Evolutionary conservation across 2,329 filamentous ascomycete species (phyloP).

Genomic region (Paecilomyces niveus): DNA sequence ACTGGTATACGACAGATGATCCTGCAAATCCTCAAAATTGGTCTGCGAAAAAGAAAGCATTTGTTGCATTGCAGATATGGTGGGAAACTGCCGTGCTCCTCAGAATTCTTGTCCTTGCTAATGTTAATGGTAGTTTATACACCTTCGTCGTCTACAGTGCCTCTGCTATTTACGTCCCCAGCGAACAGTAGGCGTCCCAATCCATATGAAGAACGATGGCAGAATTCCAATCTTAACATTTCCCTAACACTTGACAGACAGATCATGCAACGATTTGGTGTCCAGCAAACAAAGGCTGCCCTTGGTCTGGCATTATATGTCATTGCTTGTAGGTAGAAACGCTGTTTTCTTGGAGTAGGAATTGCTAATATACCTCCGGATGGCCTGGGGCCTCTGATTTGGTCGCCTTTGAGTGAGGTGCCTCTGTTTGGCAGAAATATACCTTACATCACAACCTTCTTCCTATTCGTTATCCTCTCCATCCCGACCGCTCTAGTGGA

Average conservation of each 20-base stretch:
- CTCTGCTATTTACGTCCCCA: constrained; percentile 14
- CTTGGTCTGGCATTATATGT: constrained; percentile 26
- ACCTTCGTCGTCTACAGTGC: constrained; percentile 21
- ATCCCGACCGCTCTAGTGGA: constrained; percentile 58
- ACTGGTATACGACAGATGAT: constrained; percentile 25
- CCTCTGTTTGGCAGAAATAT: constrained; percentile 59
- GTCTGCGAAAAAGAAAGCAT: constrained; percentile 12
- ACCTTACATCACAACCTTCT: constrained; percentile 60
- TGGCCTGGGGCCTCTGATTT: constrained; percentile 59
- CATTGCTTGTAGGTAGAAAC: constrained; percentile 9
- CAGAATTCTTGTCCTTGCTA: constrained; percentile 36
- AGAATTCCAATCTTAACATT: not conserved
- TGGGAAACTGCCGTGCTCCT: constrained; percentile 4
- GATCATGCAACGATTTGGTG: constrained; percentile 11
- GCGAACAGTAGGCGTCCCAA: constrained; percentile 3
- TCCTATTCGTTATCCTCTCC: constrained; percentile 58
- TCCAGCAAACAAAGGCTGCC: constrained; percentile 18
- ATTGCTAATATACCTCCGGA: constrained; percentile 14
- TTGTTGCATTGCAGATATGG: constrained; percentile 16
- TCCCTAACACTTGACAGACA: not conserved
- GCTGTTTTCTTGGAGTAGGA: constrained; percentile 8
- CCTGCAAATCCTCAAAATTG: constrained; percentile 20
- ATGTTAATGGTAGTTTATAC: constrained; percentile 47
- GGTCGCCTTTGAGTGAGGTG: constrained; percentile 60
- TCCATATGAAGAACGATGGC: not conserved